phyloP scores from a whole-genome alignment of 306 rosid species.

The Datisca glomerata region DNA sequence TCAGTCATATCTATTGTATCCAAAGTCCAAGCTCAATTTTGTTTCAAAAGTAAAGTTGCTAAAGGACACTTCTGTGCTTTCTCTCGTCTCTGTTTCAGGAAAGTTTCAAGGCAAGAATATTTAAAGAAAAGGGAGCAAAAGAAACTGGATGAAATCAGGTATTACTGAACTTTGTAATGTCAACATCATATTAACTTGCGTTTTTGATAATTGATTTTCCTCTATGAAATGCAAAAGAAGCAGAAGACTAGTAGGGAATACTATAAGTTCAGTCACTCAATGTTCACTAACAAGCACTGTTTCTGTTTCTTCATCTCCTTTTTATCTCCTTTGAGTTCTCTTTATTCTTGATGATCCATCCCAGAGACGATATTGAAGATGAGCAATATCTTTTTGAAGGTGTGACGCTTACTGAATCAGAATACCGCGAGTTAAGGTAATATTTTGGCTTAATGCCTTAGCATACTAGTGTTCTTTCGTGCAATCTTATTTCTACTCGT shows the following conservation, averaged over 20 bases:
- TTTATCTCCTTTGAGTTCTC: background rate
- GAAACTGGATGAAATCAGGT: conserved; percentile 87
- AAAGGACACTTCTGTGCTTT: conserved; percentile 7
- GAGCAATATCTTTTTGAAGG: conserved; percentile 80
- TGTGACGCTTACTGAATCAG: conserved; percentile 62
- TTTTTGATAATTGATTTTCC: too few relatives aligned
- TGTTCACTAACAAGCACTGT: too few relatives aligned
- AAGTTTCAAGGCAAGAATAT: conserved; percentile 80
- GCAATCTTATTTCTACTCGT: too few relatives aligned
- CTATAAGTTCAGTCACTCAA: too few relatives aligned
- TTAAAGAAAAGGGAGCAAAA: conserved; percentile 86
- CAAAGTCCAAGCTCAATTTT: too few relatives aligned
- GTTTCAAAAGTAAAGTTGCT: too few relatives aligned
- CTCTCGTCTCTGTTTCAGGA: conserved; percentile 34
- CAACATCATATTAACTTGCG: too few relatives aligned
- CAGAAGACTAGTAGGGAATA: too few relatives aligned
- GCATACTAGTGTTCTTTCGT: too few relatives aligned
- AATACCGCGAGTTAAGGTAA: conserved; percentile 56
- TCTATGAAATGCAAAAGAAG: too few relatives aligned
- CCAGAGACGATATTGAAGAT: conserved; percentile 86
- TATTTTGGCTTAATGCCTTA: background rate
- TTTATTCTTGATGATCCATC: conserved; percentile 9
- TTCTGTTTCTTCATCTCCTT: background rate
- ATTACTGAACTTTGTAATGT: conserved; percentile 9
- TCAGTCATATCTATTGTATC: too few relatives aligned